Base-by-base conservation (phyloP, 2,329 filamentous ascomycete species). In the Ceratocystis eucalypticola region DNA sequence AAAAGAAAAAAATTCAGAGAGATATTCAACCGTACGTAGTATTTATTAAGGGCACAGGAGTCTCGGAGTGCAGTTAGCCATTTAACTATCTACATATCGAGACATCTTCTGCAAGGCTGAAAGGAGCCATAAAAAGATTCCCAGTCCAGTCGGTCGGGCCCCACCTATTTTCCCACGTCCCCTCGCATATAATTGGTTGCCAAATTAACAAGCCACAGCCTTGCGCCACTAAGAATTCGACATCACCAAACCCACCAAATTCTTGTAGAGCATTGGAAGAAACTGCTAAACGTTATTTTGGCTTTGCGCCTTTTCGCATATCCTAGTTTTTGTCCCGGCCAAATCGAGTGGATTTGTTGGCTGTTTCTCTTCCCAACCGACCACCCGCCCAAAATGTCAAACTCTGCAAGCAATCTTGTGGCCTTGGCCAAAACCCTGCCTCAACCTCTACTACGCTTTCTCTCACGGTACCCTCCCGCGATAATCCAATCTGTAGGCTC, bases 391-490 rank as follows among this genome's bases (percentile, higher is more conserved):
- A 71, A 65, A 50, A 77, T 77, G 76, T 72, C 75, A 37, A 74
- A 75, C 65, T 55, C 75, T 61, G 28, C 63, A 28, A 66, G 33
- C 28, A 61, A 64, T 33, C 64, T 68, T 12, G 74, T 84, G 70
- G 77, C 80, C 72, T 80, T 91, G 67, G 88, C 88, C 68, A 84
- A 86, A 76, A 80, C 83, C 70, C 84, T 97, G 50, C 94, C 91
- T 7, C 80, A 84, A 65, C 87, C 87, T 50, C 84, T 99, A 59
- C 84, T 88, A 73, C 85, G 86, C 72, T 96, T 99, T 82, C 88
- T 99, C 76, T 88, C 88, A 67, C 88, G 89, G 70, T 96, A 93
- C 76, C 94, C 94, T 53, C 91, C 93, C 61, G 82, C 78, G 64
- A 76, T 82, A 71, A 81, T 87, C 73, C 77, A 84, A 68, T 76